A percentile compares a stretch with the other conserved stretches of the same genome.
These are phyloP conservation scores for Debaryomyces singareniensis DNA, from an alignment of 1,139 yeast genomes.

Conservation along the genomic window DNA sequence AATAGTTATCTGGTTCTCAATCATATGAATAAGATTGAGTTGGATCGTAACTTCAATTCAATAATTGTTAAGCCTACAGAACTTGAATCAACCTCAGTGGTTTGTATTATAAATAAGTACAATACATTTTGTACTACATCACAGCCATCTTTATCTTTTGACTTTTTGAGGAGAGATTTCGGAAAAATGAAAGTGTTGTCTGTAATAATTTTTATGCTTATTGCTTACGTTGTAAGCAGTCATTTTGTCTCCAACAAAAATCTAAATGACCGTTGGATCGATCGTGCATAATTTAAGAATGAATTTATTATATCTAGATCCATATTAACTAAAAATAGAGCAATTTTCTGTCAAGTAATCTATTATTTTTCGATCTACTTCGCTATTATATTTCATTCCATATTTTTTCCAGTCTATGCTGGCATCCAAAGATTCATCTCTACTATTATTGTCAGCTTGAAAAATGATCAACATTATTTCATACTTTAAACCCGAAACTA, in stretches of 20 bases:
- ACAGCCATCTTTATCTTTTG: conserved; percentile 82
- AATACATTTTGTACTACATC: conserved; percentile 74
- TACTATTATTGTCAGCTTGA: conserved; percentile 14
- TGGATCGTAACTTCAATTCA: conserved; percentile 20
- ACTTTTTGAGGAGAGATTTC: conserved; percentile 61
- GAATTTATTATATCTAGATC: neutral
- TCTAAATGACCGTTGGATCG: conserved; percentile 32
- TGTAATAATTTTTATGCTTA: conserved; percentile 52
- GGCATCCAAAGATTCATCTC: conserved; percentile 7
- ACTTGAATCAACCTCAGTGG: conserved; percentile 74
- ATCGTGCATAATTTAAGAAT: no score
- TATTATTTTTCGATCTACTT: conserved; percentile 13
- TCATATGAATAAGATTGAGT: conserved; percentile 31
- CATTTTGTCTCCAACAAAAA: conserved; percentile 56
- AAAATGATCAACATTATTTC: conserved; percentile 39
- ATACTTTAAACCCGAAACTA: conserved; percentile 33
- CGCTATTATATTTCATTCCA: conserved; percentile 17
- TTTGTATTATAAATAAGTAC: conserved; percentile 54
- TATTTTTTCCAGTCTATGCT: conserved; percentile 22
- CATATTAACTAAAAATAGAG: conserved; percentile 7
- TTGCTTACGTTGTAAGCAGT: conserved; percentile 37
- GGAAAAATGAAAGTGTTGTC: conserved; percentile 57
- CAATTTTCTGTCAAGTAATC: conserved; percentile 14
- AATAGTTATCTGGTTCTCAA: conserved; percentile 37
- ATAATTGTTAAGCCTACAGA: conserved; percentile 58